Conservation (phyloP, 352 stramenopile genomes). For the Stramenopiles sp. region DNA sequence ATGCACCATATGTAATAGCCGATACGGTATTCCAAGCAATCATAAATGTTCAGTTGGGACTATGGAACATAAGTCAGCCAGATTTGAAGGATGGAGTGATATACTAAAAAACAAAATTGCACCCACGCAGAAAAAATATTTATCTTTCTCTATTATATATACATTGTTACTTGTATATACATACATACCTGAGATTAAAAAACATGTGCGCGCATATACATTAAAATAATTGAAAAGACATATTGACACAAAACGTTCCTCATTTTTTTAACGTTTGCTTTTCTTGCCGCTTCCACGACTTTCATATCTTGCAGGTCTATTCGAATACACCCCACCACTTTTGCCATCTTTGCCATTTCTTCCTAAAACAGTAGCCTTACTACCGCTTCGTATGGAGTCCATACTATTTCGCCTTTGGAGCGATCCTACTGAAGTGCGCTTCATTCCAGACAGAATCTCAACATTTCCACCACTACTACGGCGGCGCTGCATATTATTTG, state of each 20-base stretch:
- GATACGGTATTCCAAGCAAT: conserved; percentile 11
- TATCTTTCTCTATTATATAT: background rate
- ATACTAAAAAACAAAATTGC: too few relatives aligned
- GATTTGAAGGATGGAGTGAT: background rate
- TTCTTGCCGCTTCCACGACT: too few relatives aligned
- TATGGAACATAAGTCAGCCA: conserved; percentile 11
- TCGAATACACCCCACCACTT: background rate
- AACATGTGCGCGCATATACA: background rate
- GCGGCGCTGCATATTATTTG: background rate
- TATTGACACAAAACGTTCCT: background rate
- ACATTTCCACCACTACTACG: background rate
- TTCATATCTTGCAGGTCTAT: background rate
- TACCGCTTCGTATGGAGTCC: background rate
- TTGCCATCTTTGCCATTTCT: background rate
- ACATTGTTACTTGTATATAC: background rate
- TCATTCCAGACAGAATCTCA: background rate
- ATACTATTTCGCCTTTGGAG: background rate
- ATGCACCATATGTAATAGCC: background rate
- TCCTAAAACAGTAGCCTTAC: background rate
- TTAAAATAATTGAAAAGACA: background rate
- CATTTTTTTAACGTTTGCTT: background rate
- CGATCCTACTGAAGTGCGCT: background rate
- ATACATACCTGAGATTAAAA: background rate
- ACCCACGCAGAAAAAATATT: too few relatives aligned
- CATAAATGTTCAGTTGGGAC: background rate